phyloP scores from a whole-genome alignment of 2,329 filamentous ascomycete species.

The Microascus cirrosus region DNA sequence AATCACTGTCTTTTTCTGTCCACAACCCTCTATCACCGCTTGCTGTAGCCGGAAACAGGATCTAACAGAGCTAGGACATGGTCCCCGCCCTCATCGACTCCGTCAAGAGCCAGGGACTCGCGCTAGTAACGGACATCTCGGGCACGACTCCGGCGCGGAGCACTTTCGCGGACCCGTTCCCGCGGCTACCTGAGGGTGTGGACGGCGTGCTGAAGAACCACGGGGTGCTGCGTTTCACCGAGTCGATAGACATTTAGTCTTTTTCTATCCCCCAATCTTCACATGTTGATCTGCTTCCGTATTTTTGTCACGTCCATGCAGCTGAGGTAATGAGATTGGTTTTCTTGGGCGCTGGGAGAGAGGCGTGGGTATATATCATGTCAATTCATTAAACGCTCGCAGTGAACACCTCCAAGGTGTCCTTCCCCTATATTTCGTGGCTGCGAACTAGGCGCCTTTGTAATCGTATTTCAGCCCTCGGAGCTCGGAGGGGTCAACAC shows the following conservation, averaged over 20 bases:
- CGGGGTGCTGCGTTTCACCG: constrained; percentile 85
- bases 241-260: constrained; percentile 64
- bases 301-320: neutral
- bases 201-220: constrained; percentile 80
- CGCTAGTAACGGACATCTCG: constrained; percentile 81
- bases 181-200: constrained; percentile 63
- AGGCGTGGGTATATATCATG: neutral
- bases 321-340: neutral
- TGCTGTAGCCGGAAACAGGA: neutral
- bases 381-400: neutral
- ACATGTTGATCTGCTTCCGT: neutral
- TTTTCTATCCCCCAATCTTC: neutral
- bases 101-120: constrained; percentile 88
- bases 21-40: neutral
- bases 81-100: constrained; percentile 86
- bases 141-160: constrained; percentile 27
- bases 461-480: constrained; percentile 51
- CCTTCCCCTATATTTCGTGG: neutral
- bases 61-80: constrained; percentile 55
- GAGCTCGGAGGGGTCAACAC: constrained; percentile 58
- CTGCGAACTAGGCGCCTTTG: constrained; percentile 45
- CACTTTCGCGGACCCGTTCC: constrained; percentile 29
- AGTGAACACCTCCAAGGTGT: neutral
- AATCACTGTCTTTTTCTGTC: neutral
- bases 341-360: neutral